These are phyloP conservation scores for Russula vinacea DNA, from an alignment of 768 basidiomycete species.

Conservation along the genomic window DNA sequence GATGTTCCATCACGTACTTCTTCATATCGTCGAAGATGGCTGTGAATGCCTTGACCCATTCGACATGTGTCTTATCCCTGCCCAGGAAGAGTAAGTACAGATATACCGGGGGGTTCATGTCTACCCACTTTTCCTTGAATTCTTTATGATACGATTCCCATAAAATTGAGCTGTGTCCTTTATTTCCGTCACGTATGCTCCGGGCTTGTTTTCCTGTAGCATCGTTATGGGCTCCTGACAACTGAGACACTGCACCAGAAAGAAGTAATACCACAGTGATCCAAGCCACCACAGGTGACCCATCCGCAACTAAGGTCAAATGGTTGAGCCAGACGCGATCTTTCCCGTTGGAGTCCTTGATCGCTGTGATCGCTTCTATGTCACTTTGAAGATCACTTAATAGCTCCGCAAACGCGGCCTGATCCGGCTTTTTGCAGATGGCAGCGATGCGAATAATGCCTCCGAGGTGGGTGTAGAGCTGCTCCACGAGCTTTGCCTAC, in stretches of 20 bases:
- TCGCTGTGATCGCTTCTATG: conserved; percentile 71
- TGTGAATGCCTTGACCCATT: conserved; percentile 79
- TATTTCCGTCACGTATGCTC: conserved; percentile 70
- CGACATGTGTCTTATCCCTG: conserved; percentile 82
- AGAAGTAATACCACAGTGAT: conserved; percentile 58
- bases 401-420: conserved; percentile 52
- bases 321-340: conserved; percentile 82
- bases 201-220: conserved; percentile 69
- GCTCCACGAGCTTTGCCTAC: conserved; percentile 67
- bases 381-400: conserved; percentile 66
- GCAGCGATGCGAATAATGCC: conserved; percentile 63
- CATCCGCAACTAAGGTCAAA: conserved; percentile 78
- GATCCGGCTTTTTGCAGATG: conserved; percentile 76
- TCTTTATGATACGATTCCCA: conserved; percentile 88
- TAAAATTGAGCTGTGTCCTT: conserved; percentile 88
- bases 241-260: background rate
- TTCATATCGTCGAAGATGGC: conserved; percentile 72
- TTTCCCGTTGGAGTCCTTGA: conserved; percentile 77
- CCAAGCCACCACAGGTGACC: conserved; percentile 82
- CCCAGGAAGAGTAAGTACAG: conserved; percentile 3
- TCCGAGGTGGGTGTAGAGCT: conserved; percentile 66
- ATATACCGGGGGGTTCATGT: background rate
- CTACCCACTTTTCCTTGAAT: conserved; percentile 82
- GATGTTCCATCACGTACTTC: conserved; percentile 79
- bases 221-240: conserved; percentile 2